Conservation (phyloP, 2,329 filamentous ascomycete species). For the Venturia pyrina region DNA sequence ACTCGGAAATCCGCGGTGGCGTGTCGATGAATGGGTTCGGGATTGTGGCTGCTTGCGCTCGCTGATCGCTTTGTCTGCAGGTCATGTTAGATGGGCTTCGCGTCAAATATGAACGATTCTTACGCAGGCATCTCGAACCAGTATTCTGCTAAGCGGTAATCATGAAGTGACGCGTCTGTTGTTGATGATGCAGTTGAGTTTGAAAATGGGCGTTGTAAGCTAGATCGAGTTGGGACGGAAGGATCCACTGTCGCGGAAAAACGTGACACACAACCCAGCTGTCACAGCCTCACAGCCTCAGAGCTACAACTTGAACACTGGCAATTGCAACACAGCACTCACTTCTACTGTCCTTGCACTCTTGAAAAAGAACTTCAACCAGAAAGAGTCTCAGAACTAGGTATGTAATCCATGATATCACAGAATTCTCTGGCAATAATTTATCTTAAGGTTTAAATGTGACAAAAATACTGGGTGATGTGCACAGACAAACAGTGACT, state of each 20-base stretch:
- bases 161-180: constrained; percentile 1
- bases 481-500: too few species aligned
- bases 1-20: constrained; percentile 60
- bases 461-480: too few species aligned
- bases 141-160: neutral
- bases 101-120: neutral
- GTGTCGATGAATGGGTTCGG: constrained; percentile 74
- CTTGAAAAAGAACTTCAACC: too few species aligned
- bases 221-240: neutral
- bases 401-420: too few species aligned
- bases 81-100: neutral
- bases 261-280: neutral
- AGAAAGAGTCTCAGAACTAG: too few species aligned
- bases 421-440: too few species aligned
- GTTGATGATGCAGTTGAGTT: neutral
- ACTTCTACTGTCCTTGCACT: neutral
- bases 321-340: neutral
- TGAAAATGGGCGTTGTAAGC: neutral
- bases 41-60: constrained; percentile 17
- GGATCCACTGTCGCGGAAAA: neutral
- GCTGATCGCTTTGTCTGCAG: constrained; percentile 7
- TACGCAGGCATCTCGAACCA: constrained; percentile 1
- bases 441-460: too few species aligned
- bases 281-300: neutral
- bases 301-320: neutral